phyloP scores from a whole-genome alignment of 768 basidiomycete genomes.

The Thelephora ganbajun region DNA sequence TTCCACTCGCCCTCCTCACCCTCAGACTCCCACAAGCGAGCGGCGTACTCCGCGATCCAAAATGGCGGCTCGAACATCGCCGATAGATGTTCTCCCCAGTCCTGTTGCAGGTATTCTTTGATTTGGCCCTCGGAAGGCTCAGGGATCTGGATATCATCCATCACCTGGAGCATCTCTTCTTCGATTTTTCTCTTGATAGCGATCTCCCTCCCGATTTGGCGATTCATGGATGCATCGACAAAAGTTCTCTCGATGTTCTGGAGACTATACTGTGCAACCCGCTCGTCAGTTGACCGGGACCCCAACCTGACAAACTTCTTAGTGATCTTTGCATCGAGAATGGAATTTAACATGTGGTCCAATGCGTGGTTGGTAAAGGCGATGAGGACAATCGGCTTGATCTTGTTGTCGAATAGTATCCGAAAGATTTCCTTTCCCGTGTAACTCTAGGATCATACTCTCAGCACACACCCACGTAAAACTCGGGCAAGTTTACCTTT shows the following conservation, averaged over 20 bases:
- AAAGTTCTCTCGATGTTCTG: conserved; percentile 38
- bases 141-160: conserved; percentile 16
- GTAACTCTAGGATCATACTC: conserved; percentile 29
- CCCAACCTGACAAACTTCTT: conserved; percentile 54
- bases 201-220: conserved; percentile 18
- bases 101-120: conserved; percentile 24
- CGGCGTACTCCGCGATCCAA: conserved; percentile 25
- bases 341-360: conserved; percentile 53
- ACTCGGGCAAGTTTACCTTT: conserved; percentile 31
- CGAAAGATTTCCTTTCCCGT: conserved; percentile 59
- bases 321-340: conserved; percentile 55
- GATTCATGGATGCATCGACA: conserved; percentile 26
- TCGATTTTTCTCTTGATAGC: conserved; percentile 33
- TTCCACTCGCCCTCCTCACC: conserved; percentile 20
- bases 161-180: conserved; percentile 17
- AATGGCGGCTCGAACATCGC: conserved; percentile 27
- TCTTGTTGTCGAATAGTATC: conserved; percentile 38
- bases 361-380: conserved; percentile 73
- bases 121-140: conserved; percentile 20
- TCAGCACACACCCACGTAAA: not conserved
- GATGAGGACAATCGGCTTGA: conserved; percentile 33
- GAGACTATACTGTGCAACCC: conserved; percentile 46
- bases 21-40: conserved; percentile 7
- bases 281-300: conserved; percentile 44
- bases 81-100: conserved; percentile 35